Evolutionary conservation across 106 monocot species (phyloP), one percentile per base, ranked within the genome.

Genomic region (Ottelia alismoides): DNA sequence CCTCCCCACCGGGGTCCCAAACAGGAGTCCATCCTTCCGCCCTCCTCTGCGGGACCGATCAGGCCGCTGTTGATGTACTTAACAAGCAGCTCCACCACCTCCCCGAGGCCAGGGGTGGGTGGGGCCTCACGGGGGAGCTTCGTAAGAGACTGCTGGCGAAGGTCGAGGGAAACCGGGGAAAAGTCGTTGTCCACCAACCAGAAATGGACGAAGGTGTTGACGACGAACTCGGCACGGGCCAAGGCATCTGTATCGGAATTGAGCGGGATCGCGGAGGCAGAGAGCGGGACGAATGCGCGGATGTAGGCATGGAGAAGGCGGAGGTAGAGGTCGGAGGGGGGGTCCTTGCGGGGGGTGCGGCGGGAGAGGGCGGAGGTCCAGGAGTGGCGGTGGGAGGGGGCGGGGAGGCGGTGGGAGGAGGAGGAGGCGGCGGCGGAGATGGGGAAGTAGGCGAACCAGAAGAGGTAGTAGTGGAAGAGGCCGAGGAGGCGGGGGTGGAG

Each of bases 151-250:
- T 81, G 69, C 3, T 22, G 69, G 49, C 57, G 68, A 22, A 75
- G 10, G 28, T 29, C 62, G 40, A 79, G 49, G 2, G 76, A 55
- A 48, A 99, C 53, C 0, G 98, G 98, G 2, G 86, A 90, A 61
- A 99, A 90, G 67, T 90, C 98, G 54, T 86, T 86, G 52, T 83
- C 83, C 2, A 90, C 74, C 63, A 98, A 66, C 98, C 98, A 98
- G 65, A 98, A 90, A 28, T 98, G 78, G 1, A 85, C 66, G 31
- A 90, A 55, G 4, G 90, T 57, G 57, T 90, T 31, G 5, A 98
- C 78, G 25, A 98, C 53, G 52, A 90, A 90, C 67, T 98, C 90
- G 4, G 89, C 85, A 29, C 72, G 76, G 46, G 60, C 32, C 49
- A 72, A 57, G 16, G 71, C 73, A 4, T 62, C 62, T 7, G 16